Evolutionary conservation across 257 asterid species (phyloP).

Genomic region (Solanum infundibuliforme): DNA sequence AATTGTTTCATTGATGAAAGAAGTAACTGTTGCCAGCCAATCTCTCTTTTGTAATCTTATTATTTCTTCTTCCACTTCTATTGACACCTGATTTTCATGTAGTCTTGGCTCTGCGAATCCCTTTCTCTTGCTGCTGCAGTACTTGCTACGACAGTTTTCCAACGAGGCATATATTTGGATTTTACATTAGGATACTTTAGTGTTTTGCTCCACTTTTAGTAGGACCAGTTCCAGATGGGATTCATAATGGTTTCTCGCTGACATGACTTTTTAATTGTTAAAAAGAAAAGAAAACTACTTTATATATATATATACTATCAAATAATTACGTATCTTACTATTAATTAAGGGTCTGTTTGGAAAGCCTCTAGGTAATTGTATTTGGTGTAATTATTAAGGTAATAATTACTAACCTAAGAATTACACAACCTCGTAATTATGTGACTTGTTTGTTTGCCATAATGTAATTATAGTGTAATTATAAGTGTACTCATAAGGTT

Average conservation of each 20-base stretch:
- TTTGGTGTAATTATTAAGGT: neutral
- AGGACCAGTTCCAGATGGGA: neutral
- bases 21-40: neutral
- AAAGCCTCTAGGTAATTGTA: neutral
- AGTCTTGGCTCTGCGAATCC: neutral
- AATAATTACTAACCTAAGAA: neutral
- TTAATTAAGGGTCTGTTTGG: neutral
- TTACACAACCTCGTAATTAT: neutral
- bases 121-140: neutral
- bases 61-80: neutral
- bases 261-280: neutral
- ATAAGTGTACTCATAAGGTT: no score
- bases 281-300: neutral
- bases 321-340: neutral
- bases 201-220: neutral
- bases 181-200: neutral
- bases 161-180: neutral
- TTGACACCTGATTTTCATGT: conserved; percentile 3
- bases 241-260: neutral
- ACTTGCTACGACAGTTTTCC: neutral
- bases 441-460: no score
- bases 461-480: no score
- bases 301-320: no score
- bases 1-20: conserved; percentile 26
- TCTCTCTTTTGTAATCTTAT: neutral